Conservation (phyloP, 345 rosid genomes). For the Hirschfeldia incana region DNA sequence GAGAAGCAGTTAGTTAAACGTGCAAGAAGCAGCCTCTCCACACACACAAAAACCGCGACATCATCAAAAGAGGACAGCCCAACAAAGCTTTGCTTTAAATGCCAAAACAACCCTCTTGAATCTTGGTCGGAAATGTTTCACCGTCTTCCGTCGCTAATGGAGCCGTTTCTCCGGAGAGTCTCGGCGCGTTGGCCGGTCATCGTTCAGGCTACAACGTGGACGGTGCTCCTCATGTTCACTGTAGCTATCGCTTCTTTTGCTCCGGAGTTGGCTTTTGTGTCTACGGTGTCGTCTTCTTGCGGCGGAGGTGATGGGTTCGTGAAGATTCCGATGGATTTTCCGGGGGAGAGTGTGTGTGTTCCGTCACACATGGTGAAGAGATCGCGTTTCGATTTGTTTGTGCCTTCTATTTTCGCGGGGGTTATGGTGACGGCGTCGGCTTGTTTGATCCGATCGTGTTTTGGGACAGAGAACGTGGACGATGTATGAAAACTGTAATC, state of each 20-base stretch:
- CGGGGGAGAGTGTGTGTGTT: conserved; percentile 31
- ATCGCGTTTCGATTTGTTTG: conserved; percentile 22
- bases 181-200: conserved; percentile 30
- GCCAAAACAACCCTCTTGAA: background rate
- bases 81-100: background rate
- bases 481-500: background rate
- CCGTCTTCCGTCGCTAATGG: conserved; percentile 28
- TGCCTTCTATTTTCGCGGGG: conserved; percentile 37
- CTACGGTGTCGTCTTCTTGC: conserved; percentile 32
- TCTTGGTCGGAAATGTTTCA: conserved; percentile 7
- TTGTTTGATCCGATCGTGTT: conserved; percentile 39
- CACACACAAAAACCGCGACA: conserved; percentile 21
- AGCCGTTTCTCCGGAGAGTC: conserved; percentile 27
- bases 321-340: conserved; percentile 35
- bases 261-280: conserved; percentile 36
- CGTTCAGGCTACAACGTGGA: conserved; percentile 32
- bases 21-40: conserved; percentile 30
- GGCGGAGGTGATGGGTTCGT: conserved; percentile 30
- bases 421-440: conserved; percentile 40
- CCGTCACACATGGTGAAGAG: conserved; percentile 35
- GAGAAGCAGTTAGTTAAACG: conserved; percentile 26
- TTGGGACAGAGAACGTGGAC: conserved; percentile 12
- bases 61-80: background rate
- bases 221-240: conserved; percentile 33
- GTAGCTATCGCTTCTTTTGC: conserved; percentile 38